A percentile compares a stretch with the other conserved stretches of the same genome.
These are phyloP conservation scores for Melanomma pulvis-pyrius DNA, from an alignment of 495 filamentous ascomycete species.

Conservation along the genomic window DNA sequence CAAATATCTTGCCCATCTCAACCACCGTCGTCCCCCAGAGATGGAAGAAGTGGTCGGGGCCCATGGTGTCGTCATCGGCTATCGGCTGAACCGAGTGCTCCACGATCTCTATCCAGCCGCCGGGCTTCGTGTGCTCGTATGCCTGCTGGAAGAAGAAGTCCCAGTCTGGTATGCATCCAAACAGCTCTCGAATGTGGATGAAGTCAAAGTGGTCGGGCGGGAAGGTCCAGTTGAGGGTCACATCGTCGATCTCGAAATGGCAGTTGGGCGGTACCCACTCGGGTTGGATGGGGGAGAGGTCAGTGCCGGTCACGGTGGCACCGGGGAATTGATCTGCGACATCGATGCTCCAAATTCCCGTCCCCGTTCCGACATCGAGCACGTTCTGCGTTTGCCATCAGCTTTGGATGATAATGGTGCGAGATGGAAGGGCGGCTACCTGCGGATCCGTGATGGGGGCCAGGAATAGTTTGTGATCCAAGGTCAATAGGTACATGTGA, in stretches of 20 bases:
- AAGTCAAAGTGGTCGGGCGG: slow-evolving; percentile 42
- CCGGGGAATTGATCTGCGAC: slow-evolving; percentile 55
- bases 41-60: slow-evolving; percentile 32
- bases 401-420: not conserved
- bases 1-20: slow-evolving; percentile 33
- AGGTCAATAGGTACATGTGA: slow-evolving; percentile 40
- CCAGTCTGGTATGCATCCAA: slow-evolving; percentile 42
- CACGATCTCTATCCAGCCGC: slow-evolving; percentile 42
- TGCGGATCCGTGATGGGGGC: slow-evolving; percentile 37
- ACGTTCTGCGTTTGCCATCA: slow-evolving; percentile 17
- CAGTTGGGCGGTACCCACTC: slow-evolving; percentile 57
- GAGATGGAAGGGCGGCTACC: not conserved
- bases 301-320: slow-evolving; percentile 59
- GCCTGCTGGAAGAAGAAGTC: slow-evolving; percentile 35
- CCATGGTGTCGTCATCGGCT: slow-evolving; percentile 33
- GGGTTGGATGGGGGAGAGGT: slow-evolving; percentile 67
- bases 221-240: slow-evolving; percentile 55
- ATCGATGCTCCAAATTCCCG: slow-evolving; percentile 44
- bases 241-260: slow-evolving; percentile 62
- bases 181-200: slow-evolving; percentile 40
- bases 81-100: slow-evolving; percentile 35
- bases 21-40: slow-evolving; percentile 35
- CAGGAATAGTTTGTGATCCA: slow-evolving; percentile 40
- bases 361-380: slow-evolving; percentile 42
- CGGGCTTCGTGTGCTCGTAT: slow-evolving; percentile 37